Evolutionary conservation across 805 yeast species (phyloP), one percentile per base, ranked within the genome.

Genomic region (Metahyphopichia silvanorum): DNA sequence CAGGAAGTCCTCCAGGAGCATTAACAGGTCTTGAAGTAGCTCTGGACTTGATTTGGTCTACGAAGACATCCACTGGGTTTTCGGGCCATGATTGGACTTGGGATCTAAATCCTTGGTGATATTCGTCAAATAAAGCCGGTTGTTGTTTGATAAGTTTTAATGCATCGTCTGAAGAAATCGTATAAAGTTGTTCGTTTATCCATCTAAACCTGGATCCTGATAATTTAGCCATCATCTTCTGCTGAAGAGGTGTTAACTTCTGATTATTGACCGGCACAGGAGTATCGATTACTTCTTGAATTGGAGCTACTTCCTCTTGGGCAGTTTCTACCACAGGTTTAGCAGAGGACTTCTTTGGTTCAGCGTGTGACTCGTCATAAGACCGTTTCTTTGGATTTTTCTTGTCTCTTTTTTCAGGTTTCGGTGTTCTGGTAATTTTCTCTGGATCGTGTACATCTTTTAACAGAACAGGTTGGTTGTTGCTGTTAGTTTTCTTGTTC

Each of bases 21-120:
- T 83, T 86, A 4, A 88, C 77, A n/a, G 82, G 79, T 49, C 73
- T 82, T 9, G 67, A 55, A 1, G 79, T 66, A 4, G 47, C 57
- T 48, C 87, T 67, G 18, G 58, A 51, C 39, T 76, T 76, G 35
- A 93, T 71, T 48, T 83, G 86, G 7, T 76, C 66, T 2, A 86
- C 89, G 60, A 88, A 85, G 2, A 83, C 82, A 59, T 88, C 83
- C n/a, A 93, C 96, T 1, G 99, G 99, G 51, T 93, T 93, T 60
- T 91, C 96, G 3, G 99, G 98, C 99, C 99, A 93, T 14, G 87
- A 73, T 51, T 85, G 88, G 12, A 93, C 98, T 58, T 93, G 99
- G 10, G 89, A 82, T 47, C 95, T 72, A 69, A 93, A 93, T 0
- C 99, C 99, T 36, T 79, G 82, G 54, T 94, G 98, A 49, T 93